These are phyloP conservation scores for Corylus americana DNA, from an alignment of 306 rosid genomes.

Conservation along the genomic window DNA sequence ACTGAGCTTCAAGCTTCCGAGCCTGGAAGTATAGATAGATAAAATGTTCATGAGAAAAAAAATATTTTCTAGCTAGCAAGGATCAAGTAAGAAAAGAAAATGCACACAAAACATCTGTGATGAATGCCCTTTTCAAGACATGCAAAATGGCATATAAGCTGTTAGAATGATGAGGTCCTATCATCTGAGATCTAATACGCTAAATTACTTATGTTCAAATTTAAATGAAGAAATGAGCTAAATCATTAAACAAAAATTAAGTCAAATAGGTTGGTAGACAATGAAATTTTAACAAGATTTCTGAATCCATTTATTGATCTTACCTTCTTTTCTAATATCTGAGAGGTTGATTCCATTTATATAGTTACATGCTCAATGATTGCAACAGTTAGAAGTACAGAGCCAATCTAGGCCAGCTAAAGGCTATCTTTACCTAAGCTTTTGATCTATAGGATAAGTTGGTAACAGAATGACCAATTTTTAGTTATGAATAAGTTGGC, in stretches of 20 bases:
- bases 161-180: background rate
- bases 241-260: background rate
- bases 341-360: background rate
- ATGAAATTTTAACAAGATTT: background rate
- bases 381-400: background rate
- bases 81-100: conserved; percentile 14
- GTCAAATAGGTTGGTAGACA: background rate
- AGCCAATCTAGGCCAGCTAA: background rate
- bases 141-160: background rate
- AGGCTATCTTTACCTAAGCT: background rate
- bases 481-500: background rate
- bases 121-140: conserved; percentile 11
- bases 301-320: background rate
- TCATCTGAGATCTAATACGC: background rate
- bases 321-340: background rate
- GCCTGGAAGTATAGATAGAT: conserved; percentile 53
- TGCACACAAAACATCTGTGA: conserved; percentile 11
- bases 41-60: conserved; percentile 2
- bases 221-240: background rate
- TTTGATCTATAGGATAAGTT: background rate
- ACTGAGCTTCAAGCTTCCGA: conserved; percentile 92
- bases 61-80: conserved; percentile 7
- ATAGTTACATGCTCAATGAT: background rate
- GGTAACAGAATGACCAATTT: background rate
- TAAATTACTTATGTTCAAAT: background rate